Conservation (phyloP, 208 protist species). For the Vickermania ingenoplastis region DNA sequence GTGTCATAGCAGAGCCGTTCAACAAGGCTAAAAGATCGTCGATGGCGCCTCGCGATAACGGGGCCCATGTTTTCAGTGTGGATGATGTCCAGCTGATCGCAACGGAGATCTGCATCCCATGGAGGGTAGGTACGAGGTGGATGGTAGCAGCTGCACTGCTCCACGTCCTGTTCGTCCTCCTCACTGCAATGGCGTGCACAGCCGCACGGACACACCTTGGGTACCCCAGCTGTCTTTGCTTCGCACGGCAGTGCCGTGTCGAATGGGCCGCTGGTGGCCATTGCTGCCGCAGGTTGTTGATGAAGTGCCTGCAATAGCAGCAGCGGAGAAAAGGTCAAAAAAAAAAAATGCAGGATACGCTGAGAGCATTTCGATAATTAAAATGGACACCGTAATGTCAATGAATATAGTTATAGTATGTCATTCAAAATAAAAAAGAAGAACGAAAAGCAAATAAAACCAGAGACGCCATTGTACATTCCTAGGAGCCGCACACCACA, state of each 20-base stretch:
- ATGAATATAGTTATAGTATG: too few species aligned
- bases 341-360: too few species aligned
- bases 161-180: not conserved
- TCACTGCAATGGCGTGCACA: not conserved
- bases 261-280: too few species aligned
- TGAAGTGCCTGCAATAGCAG: too few species aligned
- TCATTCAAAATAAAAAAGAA: too few species aligned
- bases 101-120: not conserved
- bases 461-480: too few species aligned
- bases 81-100: not conserved
- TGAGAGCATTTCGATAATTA: too few species aligned
- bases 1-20: not conserved
- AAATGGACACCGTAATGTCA: too few species aligned
- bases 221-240: not conserved
- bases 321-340: too few species aligned
- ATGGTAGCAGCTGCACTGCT: conserved; percentile 2
- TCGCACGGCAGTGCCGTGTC: not conserved
- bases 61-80: not conserved
- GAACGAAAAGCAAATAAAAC: too few species aligned
- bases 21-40: not conserved
- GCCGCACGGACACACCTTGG: not conserved
- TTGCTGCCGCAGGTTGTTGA: too few species aligned
- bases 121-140: not conserved
- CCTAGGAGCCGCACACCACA: too few species aligned
- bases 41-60: not conserved